These are phyloP conservation scores for Nannizzia gypsea DNA, from an alignment of 2,329 filamentous ascomycete genomes.

Conservation along the genomic window DNA sequence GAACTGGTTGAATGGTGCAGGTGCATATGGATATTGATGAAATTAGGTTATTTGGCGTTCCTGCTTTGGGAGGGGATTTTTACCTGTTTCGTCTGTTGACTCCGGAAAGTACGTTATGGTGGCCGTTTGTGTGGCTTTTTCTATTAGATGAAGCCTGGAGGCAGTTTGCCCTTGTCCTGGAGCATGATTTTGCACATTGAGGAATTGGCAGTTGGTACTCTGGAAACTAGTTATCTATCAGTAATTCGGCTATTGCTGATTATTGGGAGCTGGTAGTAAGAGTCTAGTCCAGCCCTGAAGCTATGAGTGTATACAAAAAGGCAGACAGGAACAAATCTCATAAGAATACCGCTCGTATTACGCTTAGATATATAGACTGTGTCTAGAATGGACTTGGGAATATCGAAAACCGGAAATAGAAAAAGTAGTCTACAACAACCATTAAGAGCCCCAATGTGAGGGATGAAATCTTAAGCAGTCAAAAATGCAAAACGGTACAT, in stretches of 20 bases:
- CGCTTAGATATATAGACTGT: not conserved
- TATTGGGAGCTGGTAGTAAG: too few relatives aligned
- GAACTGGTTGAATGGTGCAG: not conserved
- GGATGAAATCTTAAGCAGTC: not conserved
- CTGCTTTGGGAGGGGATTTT: not conserved
- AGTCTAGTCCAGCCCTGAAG: not conserved
- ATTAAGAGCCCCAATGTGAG: too few relatives aligned
- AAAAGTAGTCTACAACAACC: not conserved
- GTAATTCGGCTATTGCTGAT: too few relatives aligned
- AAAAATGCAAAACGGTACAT: not conserved
- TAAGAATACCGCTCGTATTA: not conserved
- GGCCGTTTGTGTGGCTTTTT: slow-evolving; percentile 5
- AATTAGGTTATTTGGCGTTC: too few relatives aligned
- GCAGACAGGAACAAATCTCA: not conserved
- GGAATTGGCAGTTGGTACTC: too few relatives aligned
- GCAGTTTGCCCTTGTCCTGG: not conserved
- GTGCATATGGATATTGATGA: too few relatives aligned
- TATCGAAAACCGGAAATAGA: not conserved
- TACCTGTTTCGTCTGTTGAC: not conserved
- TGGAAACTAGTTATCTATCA: too few relatives aligned
- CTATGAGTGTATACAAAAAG: not conserved
- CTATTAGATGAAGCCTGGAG: not conserved
- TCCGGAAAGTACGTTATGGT: not conserved
- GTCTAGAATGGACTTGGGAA: not conserved
- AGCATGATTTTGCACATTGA: too few relatives aligned